Evolutionary conservation across 1,284 basidiomycete species (phyloP), one percentile per base, ranked within the genome.

Genomic region (Cutaneotrichosporon sp.): DNA sequence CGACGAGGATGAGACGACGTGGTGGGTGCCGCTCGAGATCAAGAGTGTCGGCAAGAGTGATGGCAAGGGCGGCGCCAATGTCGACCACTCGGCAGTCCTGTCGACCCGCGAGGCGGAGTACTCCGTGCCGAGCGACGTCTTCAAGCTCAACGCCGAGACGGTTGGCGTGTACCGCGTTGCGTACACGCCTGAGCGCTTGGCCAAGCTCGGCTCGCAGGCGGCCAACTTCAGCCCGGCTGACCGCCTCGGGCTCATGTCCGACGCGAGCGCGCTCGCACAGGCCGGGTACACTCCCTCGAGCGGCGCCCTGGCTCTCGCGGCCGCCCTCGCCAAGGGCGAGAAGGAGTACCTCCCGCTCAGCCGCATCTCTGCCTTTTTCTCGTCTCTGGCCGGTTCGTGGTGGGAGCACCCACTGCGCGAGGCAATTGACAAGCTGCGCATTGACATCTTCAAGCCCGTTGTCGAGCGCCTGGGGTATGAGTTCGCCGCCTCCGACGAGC

Each of bases 1-100:
- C 0, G 87, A 92, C 72, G 91, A 98, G 68, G 95, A 98, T 74
- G 84, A 92, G 80, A 97, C 92, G 1, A 83, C 93, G 64, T 98
- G 95, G 95, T 79, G 73, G 59, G 73, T 97, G 45, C 95, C 95
- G 10, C 82, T 98, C 63, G 86, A 85, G 71, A 79, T 97, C 65
- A 82, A 91, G 69, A 88, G 88, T 2, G 80, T 87, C 58, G 75
- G 82, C 25, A n/a, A n/a, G n/a, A n/a, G n/a, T n/a, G n/a, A n/a
- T n/a, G n/a, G n/a, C n/a, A 29, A 25, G 25, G 64, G 53, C 47
- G 45, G 59, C 46, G 34, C 87, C 67, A 71, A 83, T 2, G 78
- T 77, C 10, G 85, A 95, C 79, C 86, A 84, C 67, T 81, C 84
- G 34, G 82, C 85, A 11, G 78, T 95, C 51, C 84, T 98, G 53